Evolutionary conservation across 768 basidiomycete genomes (phyloP).

Genomic region (Auriscalpium microsporum): DNA sequence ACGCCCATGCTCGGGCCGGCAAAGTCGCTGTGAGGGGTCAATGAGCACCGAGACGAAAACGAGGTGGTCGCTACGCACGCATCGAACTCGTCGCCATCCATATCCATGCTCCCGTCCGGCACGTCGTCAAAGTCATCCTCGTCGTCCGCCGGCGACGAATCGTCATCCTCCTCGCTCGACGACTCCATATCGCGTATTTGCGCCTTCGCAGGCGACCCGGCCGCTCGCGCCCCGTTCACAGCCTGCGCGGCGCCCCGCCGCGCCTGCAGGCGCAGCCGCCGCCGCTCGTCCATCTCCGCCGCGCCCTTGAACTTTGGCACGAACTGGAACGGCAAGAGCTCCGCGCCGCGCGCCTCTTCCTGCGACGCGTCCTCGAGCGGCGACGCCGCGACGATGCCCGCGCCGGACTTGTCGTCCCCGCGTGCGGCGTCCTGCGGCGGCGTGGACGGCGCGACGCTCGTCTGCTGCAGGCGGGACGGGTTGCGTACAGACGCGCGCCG

Average conservation of each 20-base stretch:
- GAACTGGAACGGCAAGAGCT: constrained; percentile 43
- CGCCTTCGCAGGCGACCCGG: constrained; percentile 22
- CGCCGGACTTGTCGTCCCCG: background rate
- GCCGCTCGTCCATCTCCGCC: constrained; percentile 77
- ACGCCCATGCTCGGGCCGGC: constrained; percentile 47
- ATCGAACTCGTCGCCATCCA: constrained; percentile 68
- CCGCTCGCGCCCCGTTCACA: constrained; percentile 21
- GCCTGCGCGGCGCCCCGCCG: constrained; percentile 31
- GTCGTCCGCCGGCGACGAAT: constrained; percentile 37
- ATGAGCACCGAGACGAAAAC: background rate
- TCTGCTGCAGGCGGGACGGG: background rate
- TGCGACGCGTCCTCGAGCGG: constrained; percentile 6
- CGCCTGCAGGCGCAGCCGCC: constrained; percentile 58
- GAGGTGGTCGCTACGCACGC: constrained; percentile 41
- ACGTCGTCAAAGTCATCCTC: constrained; percentile 43
- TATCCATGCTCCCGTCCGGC: constrained; percentile 42
- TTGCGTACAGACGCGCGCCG: constrained; percentile 20
- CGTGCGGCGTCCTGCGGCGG: background rate
- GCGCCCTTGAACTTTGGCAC: constrained; percentile 75
- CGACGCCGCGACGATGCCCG: constrained; percentile 7
- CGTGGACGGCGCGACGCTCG: background rate
- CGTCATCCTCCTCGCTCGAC: constrained; percentile 39
- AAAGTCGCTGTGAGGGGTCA: constrained; percentile 44
- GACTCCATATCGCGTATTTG: constrained; percentile 43
- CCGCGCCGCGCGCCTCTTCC: constrained; percentile 6